Base-by-base conservation (phyloP, 164 flowering plant species). In the Platanus orientalis region DNA sequence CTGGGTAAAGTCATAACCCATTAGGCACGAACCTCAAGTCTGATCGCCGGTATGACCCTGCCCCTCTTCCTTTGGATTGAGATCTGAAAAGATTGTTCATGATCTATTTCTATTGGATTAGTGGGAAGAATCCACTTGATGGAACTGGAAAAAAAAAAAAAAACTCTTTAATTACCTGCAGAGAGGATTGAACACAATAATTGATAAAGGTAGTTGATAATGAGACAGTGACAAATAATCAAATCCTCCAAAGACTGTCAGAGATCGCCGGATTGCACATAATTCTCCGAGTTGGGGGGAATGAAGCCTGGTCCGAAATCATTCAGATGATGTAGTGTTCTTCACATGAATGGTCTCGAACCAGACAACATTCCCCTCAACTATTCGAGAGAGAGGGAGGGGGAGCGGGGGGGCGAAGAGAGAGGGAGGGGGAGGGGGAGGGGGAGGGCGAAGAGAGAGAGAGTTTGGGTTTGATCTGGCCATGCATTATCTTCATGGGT, bases 281-380 rank as follows among this genome's bases (percentile, higher is more conserved):
- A 63, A 51, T 57, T 67, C 42, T 25, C 34, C 12, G 4, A 52
- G 87, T 82, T 83, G 86, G 71, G 90, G 88, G 90, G 95, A 84
- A 88, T 85, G 90, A 85, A 85, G 90, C 90, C 90, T 88, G 95
- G 95, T 88, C 90, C 90, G 89, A 85, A 72, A 79, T 81, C 86
- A 79, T 79, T 71, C 84, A 69, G 13, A 49, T 64, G 34, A n/a
- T 4, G 25, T 4, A 34, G 42, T 27, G 28, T n/a, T n/a, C 57
- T 49, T 40, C 27, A 25, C 42, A 59, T 54, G 80, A 78, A 77
- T 68, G 83, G 61, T 74, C 61, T 83, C 84, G 85, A 69, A 77
- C 87, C 87, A 85, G 84, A 78, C 85, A 69, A 77, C 84, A 74
- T 69, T 81, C 87, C 85, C 84, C 90, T 81, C 84, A 85, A 85